A percentile compares a stretch with the other conserved stretches of the same genome.
phyloP scores from a whole-genome alignment of 23 red algal species.

The Gracilaria domingensis region DNA sequence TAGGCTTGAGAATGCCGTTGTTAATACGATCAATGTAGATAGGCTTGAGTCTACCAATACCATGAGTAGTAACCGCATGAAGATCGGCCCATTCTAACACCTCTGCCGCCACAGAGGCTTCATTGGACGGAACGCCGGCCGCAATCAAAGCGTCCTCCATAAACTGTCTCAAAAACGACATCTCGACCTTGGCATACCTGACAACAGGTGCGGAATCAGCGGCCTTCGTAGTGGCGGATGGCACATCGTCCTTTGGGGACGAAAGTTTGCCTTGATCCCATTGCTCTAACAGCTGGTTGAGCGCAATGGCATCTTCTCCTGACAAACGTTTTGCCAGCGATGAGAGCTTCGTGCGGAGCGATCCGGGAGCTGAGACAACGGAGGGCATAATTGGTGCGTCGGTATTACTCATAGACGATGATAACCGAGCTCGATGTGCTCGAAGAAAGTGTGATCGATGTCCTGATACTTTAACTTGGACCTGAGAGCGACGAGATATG shows the following conservation, averaged over 20 bases:
- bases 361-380: constrained; percentile 18
- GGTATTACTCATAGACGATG: neutral
- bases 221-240: neutral
- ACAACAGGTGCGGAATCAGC: neutral
- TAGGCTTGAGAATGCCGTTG: constrained; percentile 75
- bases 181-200: constrained; percentile 55
- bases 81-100: constrained; percentile 69
- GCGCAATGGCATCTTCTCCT: constrained; percentile 35
- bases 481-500: neutral
- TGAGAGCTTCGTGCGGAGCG: constrained; percentile 46
- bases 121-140: constrained; percentile 57
- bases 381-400: constrained; percentile 20
- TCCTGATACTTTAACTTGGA: too few relatives aligned
- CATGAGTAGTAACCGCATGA: constrained; percentile 64
- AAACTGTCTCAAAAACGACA: constrained; percentile 50
- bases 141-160: constrained; percentile 69
- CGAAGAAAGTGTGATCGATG: neutral
- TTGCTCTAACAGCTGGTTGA: constrained; percentile 40
- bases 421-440: neutral
- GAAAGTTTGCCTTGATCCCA: constrained; percentile 18
- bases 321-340: constrained; percentile 37
- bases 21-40: constrained; percentile 77
- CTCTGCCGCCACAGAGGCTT: constrained; percentile 59
- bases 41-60: constrained; percentile 77
- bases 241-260: neutral